A percentile compares a stretch with the other conserved stretches of the same genome.
Evolutionary conservation across 805 yeast genomes (phyloP).

Genomic region (Metschnikowia arizonensis): DNA sequence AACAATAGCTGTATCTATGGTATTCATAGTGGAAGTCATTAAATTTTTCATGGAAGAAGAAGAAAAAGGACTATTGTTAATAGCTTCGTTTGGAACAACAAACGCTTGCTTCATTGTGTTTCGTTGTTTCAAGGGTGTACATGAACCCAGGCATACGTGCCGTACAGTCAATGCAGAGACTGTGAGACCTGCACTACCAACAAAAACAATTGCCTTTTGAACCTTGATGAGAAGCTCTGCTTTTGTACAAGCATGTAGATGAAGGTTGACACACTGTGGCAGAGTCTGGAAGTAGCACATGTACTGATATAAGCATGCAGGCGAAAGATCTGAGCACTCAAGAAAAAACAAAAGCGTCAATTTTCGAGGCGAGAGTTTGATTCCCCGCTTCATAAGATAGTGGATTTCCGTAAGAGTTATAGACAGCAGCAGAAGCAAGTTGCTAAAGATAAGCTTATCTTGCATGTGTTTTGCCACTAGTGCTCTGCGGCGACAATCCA

Average conservation of each 20-base stretch:
- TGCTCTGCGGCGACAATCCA: slow-evolving; percentile 15
- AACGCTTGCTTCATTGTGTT: not conserved
- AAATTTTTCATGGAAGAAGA: no score
- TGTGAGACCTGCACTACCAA: not conserved
- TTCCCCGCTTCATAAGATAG: slow-evolving; percentile 17
- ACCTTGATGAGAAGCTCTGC: not conserved
- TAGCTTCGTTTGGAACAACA: not conserved
- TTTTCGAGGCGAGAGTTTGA: slow-evolving; percentile 4
- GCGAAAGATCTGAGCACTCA: slow-evolving; percentile 9
- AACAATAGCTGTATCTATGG: not conserved
- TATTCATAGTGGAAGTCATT: not conserved
- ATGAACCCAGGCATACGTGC: slow-evolving; percentile 1
- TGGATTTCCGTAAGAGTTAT: slow-evolving; percentile 15
- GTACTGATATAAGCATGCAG: slow-evolving; percentile 12
- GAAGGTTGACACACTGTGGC: slow-evolving; percentile 6
- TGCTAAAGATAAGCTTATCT: slow-evolving; percentile 13
- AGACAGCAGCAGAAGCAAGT: slow-evolving; percentile 8
- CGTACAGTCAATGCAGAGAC: not conserved
- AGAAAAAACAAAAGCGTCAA: slow-evolving; percentile 7
- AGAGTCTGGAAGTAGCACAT: slow-evolving; percentile 17
- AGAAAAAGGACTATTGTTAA: no score
- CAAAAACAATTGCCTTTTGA: not conserved
- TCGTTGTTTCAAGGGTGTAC: not conserved
- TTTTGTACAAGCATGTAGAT: not conserved
- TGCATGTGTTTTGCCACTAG: slow-evolving; percentile 12